These are phyloP conservation scores for Mycosphaerelloides madeirae DNA, from an alignment of 2,329 filamentous ascomycete species.

Conservation along the genomic window DNA sequence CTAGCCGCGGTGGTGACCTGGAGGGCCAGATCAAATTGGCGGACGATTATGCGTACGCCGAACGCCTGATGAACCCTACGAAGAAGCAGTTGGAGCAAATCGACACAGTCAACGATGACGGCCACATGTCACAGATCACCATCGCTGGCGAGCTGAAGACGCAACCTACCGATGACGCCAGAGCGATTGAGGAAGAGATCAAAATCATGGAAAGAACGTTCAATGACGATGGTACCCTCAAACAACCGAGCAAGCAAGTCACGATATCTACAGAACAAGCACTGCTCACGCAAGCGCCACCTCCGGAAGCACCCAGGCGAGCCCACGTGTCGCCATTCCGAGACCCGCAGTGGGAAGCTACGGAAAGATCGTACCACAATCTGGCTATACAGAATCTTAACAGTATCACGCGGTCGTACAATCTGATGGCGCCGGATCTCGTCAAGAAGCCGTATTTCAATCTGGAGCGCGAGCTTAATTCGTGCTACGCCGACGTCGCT, in stretches of 20 bases:
- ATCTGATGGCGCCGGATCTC: constrained; percentile 85
- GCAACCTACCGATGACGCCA: constrained; percentile 8
- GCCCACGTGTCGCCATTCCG: constrained; percentile 56
- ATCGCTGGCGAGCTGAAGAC: constrained; percentile 42
- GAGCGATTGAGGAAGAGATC: constrained; percentile 25
- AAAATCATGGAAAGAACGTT: constrained; percentile 36
- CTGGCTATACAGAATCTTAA: constrained; percentile 77
- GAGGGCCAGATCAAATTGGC: constrained; percentile 69
- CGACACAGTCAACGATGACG: constrained; percentile 43
- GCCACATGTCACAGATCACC: constrained; percentile 45
- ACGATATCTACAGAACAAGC: constrained; percentile 14
- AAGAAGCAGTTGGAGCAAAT: constrained; percentile 41
- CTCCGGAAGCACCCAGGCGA: constrained; percentile 18
- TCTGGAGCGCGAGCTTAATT: constrained; percentile 72
- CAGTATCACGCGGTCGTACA: constrained; percentile 76
- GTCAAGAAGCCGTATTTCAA: constrained; percentile 91
- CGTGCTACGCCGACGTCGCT: constrained; percentile 82
- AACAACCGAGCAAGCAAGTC: constrained; percentile 18
- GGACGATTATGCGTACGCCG: constrained; percentile 68
- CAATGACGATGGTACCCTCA: constrained; percentile 25
- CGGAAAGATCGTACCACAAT: constrained; percentile 69
- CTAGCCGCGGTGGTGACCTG: constrained; percentile 69
- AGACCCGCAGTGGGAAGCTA: constrained; percentile 68
- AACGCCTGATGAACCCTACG: constrained; percentile 59
- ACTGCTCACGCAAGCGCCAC: constrained; percentile 11